These are phyloP conservation scores for Venturia effusa DNA, from an alignment of 2,329 filamentous ascomycete genomes.

Conservation along the genomic window DNA sequence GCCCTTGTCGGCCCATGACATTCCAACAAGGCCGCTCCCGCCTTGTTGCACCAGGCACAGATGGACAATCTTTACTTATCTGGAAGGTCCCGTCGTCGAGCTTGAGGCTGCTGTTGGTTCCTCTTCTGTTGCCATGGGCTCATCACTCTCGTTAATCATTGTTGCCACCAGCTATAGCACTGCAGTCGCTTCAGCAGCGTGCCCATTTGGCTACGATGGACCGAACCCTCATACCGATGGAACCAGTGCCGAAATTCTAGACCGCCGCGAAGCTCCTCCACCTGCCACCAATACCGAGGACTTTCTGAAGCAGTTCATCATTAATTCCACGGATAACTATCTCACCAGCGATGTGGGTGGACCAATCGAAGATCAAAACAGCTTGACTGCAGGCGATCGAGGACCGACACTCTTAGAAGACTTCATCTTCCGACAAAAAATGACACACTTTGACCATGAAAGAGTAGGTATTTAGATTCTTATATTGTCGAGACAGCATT, in stretches of 20 bases:
- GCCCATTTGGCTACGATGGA: background rate
- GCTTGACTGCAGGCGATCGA: constrained; percentile 54
- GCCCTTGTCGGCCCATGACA: background rate
- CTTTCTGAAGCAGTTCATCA: constrained; percentile 8
- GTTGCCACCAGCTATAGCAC: background rate
- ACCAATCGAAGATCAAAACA: constrained; percentile 56
- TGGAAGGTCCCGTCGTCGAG: background rate
- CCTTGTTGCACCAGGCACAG: background rate
- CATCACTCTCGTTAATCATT: background rate
- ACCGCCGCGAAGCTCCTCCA: background rate
- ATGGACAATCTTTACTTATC: background rate
- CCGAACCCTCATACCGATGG: background rate
- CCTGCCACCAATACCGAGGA: background rate
- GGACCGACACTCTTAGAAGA: constrained; percentile 62
- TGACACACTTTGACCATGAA: constrained; percentile 61
- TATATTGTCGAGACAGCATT: background rate
- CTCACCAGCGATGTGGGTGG: constrained; percentile 56
- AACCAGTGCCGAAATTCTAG: background rate
- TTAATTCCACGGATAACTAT: constrained; percentile 25
- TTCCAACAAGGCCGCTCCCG: background rate
- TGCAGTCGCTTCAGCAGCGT: background rate
- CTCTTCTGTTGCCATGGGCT: background rate
- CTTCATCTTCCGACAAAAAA: constrained; percentile 63
- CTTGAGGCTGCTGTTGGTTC: background rate
- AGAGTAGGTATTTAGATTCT: constrained; percentile 37